Evolutionary conservation across 345 rosid species (phyloP).

Genomic region (Erodium maritimum): DNA sequence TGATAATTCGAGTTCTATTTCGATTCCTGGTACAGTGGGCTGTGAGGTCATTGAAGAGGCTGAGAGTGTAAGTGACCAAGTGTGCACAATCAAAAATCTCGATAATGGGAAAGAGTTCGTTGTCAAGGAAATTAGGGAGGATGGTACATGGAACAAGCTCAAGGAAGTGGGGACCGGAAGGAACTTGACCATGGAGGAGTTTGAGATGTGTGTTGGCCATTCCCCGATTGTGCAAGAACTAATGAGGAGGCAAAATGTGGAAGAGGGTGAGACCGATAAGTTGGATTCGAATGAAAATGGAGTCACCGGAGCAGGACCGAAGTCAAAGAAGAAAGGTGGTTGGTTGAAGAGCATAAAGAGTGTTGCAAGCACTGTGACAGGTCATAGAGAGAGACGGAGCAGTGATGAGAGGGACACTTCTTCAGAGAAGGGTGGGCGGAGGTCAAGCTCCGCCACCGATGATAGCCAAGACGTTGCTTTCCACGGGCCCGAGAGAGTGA

Average conservation of each 20-base stretch:
- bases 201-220: constrained; percentile 76
- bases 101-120: constrained; percentile 85
- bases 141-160: constrained; percentile 66
- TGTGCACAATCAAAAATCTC: constrained; percentile 68
- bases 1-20: constrained; percentile 23
- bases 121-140: constrained; percentile 74
- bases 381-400: constrained; percentile 68
- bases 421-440: constrained; percentile 80
- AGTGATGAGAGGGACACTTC: constrained; percentile 84
- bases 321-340: constrained; percentile 64
- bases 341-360: constrained; percentile 73
- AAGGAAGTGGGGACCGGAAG: constrained; percentile 83
- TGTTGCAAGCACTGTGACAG: constrained; percentile 56
- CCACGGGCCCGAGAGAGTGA: constrained; percentile 80
- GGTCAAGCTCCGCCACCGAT: constrained; percentile 94
- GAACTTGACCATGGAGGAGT: constrained; percentile 92
- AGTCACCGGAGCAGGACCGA: constrained; percentile 23
- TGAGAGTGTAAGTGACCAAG: constrained; percentile 22
- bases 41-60: constrained; percentile 26
- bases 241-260: constrained; percentile 92
- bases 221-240: constrained; percentile 90
- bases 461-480: constrained; percentile 81
- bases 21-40: no score
- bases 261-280: constrained; percentile 43
- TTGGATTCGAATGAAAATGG: constrained; percentile 28